Evolutionary conservation across 768 basidiomycete species (phyloP).

Genomic region (Wakefieldia striispora): DNA sequence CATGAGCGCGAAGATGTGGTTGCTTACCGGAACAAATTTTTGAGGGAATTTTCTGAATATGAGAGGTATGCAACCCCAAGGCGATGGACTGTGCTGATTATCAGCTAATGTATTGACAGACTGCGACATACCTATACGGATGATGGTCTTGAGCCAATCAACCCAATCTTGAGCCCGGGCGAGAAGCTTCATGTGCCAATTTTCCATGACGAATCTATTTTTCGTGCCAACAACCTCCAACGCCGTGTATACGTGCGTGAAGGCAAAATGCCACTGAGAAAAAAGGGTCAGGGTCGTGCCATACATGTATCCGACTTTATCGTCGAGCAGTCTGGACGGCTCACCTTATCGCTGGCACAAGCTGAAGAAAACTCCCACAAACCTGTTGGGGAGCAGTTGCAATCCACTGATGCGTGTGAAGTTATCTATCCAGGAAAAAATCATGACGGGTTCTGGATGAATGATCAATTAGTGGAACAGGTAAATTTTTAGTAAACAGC

Average conservation of each 20-base stretch:
- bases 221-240: neutral
- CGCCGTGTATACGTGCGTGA: neutral
- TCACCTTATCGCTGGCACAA: neutral
- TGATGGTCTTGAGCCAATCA: neutral
- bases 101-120: too few relatives aligned
- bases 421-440: conserved; percentile 22
- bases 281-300: neutral
- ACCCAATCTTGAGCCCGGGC: neutral
- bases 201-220: neutral
- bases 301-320: neutral
- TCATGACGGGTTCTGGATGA: too few relatives aligned
- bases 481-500: too few relatives aligned
- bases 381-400: too few relatives aligned
- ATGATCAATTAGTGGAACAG: too few relatives aligned
- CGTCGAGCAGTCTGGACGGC: neutral
- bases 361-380: neutral
- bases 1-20: too few relatives aligned
- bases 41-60: too few relatives aligned
- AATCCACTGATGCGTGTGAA: neutral
- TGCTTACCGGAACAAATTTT: too few relatives aligned
- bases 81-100: too few relatives aligned
- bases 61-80: too few relatives aligned
- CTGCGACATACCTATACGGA: neutral
- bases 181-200: neutral
- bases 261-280: neutral